phyloP scores from a whole-genome alignment of 2,329 filamentous ascomycete species.

The Cordyceps sp. region DNA sequence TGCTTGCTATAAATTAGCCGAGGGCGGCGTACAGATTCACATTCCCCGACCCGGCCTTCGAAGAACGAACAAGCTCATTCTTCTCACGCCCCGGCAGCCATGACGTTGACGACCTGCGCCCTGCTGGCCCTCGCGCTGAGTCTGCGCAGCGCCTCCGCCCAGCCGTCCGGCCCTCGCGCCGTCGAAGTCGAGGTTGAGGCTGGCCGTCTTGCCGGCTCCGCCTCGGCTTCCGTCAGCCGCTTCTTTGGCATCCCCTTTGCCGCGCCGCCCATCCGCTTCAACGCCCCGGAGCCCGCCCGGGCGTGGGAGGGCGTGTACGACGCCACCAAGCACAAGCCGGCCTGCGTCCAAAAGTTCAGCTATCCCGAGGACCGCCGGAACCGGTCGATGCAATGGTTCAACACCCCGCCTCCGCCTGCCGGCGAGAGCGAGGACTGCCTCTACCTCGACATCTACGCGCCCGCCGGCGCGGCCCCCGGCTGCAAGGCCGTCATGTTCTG shows the following conservation, averaged over 20 bases:
- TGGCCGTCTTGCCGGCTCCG: not conserved
- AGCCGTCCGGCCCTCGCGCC: too few relatives aligned
- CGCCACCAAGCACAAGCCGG: conserved; percentile 8
- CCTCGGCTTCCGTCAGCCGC: conserved; percentile 7
- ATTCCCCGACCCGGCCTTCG: too few relatives aligned
- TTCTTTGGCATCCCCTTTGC: conserved; percentile 16
- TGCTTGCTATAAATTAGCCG: too few relatives aligned
- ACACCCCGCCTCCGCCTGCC: conserved; percentile 8
- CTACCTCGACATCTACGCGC: conserved; percentile 15
- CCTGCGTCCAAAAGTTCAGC: conserved; percentile 11
- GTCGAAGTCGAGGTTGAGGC: too few relatives aligned
- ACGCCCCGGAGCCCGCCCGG: conserved; percentile 5
- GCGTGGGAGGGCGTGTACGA: conserved; percentile 8
- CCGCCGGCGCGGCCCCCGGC: conserved; percentile 5
- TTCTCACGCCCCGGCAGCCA: too few relatives aligned
- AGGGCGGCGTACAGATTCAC: too few relatives aligned
- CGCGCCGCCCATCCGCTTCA: conserved; percentile 10
- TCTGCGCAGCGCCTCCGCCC: too few relatives aligned
- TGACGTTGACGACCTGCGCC: too few relatives aligned
- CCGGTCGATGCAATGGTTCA: conserved; percentile 6
- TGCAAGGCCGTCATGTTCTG: conserved; percentile 26
- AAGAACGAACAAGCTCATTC: too few relatives aligned
- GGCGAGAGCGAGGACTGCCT: conserved; percentile 16
- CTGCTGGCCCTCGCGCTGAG: too few relatives aligned
- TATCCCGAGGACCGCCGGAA: conserved; percentile 6